Conservation (phyloP, 176 grass and related monocot species). For the Ensete ventricosum region DNA sequence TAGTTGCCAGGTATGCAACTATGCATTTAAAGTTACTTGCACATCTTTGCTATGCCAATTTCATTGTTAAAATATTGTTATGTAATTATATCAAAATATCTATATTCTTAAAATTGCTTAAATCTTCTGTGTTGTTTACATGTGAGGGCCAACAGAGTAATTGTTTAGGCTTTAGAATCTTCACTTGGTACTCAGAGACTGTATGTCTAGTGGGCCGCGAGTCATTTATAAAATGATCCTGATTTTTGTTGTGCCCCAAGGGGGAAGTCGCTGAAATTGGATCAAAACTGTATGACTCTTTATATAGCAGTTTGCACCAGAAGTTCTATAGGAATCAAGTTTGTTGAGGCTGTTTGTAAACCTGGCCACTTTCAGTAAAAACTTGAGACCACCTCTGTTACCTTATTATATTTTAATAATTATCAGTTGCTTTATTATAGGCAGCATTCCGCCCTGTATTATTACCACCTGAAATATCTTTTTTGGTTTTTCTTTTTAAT, state of each 20-base stretch:
- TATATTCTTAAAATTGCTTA: too few relatives aligned
- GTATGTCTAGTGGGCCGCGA: not conserved
- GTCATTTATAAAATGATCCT: not conserved
- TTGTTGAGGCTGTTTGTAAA: too few relatives aligned
- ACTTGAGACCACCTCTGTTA: too few relatives aligned
- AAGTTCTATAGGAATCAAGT: too few relatives aligned
- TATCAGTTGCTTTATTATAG: not conserved
- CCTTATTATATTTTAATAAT: not conserved
- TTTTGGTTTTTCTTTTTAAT: too few relatives aligned
- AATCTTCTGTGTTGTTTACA: too few relatives aligned
- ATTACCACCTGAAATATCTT: too few relatives aligned
- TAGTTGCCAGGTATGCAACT: conserved; percentile 49
- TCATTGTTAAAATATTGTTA: not conserved
- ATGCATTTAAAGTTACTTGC: not conserved
- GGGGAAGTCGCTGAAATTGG: not conserved
- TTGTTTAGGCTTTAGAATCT: too few relatives aligned
- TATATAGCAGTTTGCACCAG: not conserved
- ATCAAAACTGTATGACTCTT: not conserved
- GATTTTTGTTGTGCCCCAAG: not conserved
- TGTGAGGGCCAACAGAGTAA: too few relatives aligned
- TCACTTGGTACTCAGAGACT: not conserved
- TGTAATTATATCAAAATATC: too few relatives aligned
- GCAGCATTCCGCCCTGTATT: too few relatives aligned
- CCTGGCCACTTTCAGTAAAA: too few relatives aligned
- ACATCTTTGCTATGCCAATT: conserved; percentile 20